Base-by-base conservation (phyloP, 371 early-diverging fungal genomes). In the Chytridiales sp. region DNA sequence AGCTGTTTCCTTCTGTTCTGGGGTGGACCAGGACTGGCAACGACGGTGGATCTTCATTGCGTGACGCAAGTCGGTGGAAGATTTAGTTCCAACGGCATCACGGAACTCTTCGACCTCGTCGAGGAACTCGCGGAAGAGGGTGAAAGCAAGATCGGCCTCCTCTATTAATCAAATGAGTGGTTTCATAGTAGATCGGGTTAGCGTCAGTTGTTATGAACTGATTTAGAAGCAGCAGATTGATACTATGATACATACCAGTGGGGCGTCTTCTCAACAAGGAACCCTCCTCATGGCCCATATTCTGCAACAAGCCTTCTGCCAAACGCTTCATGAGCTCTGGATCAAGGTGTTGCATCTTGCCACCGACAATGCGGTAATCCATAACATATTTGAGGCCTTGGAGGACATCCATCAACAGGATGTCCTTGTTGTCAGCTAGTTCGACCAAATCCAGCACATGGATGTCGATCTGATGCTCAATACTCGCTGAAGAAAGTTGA, bases 81-180 rank as follows among this genome's bases (percentile, higher is more conserved):
- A 69, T 61, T 86, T 85, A 44, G 85, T 82, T 39, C 83, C 86
- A 0, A 95, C 90, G 19, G 90, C 86, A 5, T 69, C 66, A 53
- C 93, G 88, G 63, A 95, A 95, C 59, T 88, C 86, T 47, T 76
- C 77, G n/a, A 81, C 76, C 79, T 96, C 93, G 72, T 92, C 87
- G n/a, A 94, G 68, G 62, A 95, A 95, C 74, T 94, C 94, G 21
- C 92, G 95, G 82, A 93, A 93, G 44, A 96, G 77, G 36, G 81
- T 83, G 68, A 94, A 93, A 4, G 95, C 93, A 26, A 86, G 77
- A 67, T 92, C 85, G 1, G 95, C 91, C 27, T 90, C 92, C 39
- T 78, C 75, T 61, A 59, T 30, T 61, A 8, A 38, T 8, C 38
- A 38, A 38, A 8, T n/a, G 9, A 2, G 93, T 87, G 9, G 88